Evolutionary conservation across 495 filamentous ascomycete genomes (phyloP), one percentile per base, ranked within the genome.

Genomic region (Penicillium coprophilum): DNA sequence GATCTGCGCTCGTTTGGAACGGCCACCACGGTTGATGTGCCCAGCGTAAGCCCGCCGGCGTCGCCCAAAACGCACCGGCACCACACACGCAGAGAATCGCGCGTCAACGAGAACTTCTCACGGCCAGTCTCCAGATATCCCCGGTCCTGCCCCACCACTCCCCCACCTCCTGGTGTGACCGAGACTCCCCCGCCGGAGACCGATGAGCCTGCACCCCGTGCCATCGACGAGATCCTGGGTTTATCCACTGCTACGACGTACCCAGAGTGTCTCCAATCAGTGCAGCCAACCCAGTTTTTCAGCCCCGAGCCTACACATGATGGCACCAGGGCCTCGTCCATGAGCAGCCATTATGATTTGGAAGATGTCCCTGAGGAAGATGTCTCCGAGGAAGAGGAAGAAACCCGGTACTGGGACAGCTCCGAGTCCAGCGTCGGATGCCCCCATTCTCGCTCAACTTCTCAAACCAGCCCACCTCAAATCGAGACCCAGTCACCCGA

Each of bases 311-410:
- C 76, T 0, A 78, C 82, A 21, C 80, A 84, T 41, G 65, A 76
- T 24, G 69, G 77, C 64, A 67, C 76, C 27, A 63, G 83, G 48
- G 66, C 79, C 23, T 68, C 72, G 53, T 74, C 78, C 31, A 63
- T 80, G 61, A 75, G 56, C 49, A 71, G 71, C 40, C 61, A 74
- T 4, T 75, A 74, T 21, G 73, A 82, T 23, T 65, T 91, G 28
- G 77, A 85, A 36, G 79, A 91, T 56, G 88, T 94, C 11, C 85
- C 87, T 3, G 89, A 95, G 66, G 90, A 92, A 63, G 89, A 92
- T 56, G 88, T 94, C 11, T 84, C 87, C 3, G 89, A 95, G 66
- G 90, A 92, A 63, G 89, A 92, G 41, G 70, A 74, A 62, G 58
- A 59, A 10, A 72, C 69, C 8, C 64, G 67, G 24, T 58, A 67